These are phyloP conservation scores for Sherardia arvensis DNA, from an alignment of 257 asterid genomes.

Conservation along the genomic window DNA sequence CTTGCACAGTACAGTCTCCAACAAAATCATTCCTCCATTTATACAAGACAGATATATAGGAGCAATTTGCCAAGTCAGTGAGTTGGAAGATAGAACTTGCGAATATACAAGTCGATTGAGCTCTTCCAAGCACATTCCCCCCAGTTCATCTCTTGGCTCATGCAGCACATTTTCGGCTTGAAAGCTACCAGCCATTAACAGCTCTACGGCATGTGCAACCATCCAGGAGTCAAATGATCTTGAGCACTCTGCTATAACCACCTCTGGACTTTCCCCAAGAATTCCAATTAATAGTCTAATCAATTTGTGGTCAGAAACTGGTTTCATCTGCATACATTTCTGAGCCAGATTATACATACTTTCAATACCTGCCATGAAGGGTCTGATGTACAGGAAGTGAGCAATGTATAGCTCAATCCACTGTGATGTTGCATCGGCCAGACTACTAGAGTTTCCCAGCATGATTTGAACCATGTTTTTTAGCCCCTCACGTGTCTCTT, in stretches of 20 bases:
- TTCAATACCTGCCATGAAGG: conserved; percentile 80
- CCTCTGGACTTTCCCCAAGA: conserved; percentile 85
- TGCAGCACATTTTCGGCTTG: conserved; percentile 65
- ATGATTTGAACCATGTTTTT: conserved; percentile 79
- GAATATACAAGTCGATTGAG: conserved; percentile 81
- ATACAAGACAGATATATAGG: conserved; percentile 72
- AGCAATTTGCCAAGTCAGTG: conserved; percentile 91
- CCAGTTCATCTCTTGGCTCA: conserved; percentile 53
- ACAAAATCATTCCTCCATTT: conserved; percentile 73
- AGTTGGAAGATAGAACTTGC: conserved; percentile 79
- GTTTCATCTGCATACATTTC: conserved; percentile 76
- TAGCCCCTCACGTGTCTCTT: conserved; percentile 63
- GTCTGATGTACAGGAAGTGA: conserved; percentile 81
- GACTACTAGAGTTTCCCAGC: conserved; percentile 70
- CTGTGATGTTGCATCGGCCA: conserved; percentile 59
- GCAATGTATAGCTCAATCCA: conserved; percentile 88
- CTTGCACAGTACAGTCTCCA: conserved; percentile 66
- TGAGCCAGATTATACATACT: conserved; percentile 79
- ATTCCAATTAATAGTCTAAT: conserved; percentile 67
- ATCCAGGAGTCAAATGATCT: conserved; percentile 98
- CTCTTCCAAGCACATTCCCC: conserved; percentile 88
- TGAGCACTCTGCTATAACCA: conserved; percentile 83
- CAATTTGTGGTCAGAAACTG: conserved; percentile 66
- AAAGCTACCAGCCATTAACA: conserved; percentile 75
- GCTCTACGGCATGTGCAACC: conserved; percentile 77